These are phyloP conservation scores for Collybia sordida DNA, from an alignment of 768 basidiomycete genomes.

Conservation along the genomic window DNA sequence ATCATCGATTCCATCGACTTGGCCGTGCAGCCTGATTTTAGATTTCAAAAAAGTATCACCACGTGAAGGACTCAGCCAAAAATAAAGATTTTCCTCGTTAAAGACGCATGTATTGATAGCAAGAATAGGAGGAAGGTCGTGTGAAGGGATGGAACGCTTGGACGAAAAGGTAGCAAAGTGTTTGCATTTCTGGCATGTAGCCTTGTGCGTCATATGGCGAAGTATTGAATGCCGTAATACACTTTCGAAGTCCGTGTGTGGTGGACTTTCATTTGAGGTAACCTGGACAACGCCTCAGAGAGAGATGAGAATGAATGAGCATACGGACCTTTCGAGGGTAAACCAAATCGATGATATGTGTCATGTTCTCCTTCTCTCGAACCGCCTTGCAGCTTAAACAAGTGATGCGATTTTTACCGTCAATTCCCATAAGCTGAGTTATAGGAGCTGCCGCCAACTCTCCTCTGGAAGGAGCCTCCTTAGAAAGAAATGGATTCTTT, in stretches of 20 bases:
- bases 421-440: conserved; percentile 83
- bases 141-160: conserved; percentile 60
- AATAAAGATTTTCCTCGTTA: conserved; percentile 67
- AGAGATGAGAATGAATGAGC: conserved; percentile 1
- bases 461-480: conserved; percentile 20
- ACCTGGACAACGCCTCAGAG: conserved; percentile 20
- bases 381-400: conserved; percentile 75
- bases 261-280: conserved; percentile 33
- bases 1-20: conserved; percentile 59
- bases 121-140: conserved; percentile 78
- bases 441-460: conserved; percentile 62
- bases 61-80: conserved; percentile 69
- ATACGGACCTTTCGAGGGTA: conserved; percentile 79
- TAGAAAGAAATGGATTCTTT: conserved; percentile 54
- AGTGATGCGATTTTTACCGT: conserved; percentile 70
- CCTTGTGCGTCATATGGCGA: conserved; percentile 83
- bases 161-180: conserved; percentile 73
- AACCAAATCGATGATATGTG: conserved; percentile 81
- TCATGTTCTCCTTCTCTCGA: conserved; percentile 73
- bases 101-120: conserved; percentile 84
- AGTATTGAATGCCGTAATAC: conserved; percentile 76
- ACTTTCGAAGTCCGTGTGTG: conserved; percentile 55
- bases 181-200: conserved; percentile 83
- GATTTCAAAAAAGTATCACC: conserved; percentile 61
- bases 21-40: conserved; percentile 54